Percentiles rank a stretch among this genome's conserved stretches.
Conservation (phyloP, 2,329 filamentous ascomycete genomes). For the Xylariaceae sp. region DNA sequence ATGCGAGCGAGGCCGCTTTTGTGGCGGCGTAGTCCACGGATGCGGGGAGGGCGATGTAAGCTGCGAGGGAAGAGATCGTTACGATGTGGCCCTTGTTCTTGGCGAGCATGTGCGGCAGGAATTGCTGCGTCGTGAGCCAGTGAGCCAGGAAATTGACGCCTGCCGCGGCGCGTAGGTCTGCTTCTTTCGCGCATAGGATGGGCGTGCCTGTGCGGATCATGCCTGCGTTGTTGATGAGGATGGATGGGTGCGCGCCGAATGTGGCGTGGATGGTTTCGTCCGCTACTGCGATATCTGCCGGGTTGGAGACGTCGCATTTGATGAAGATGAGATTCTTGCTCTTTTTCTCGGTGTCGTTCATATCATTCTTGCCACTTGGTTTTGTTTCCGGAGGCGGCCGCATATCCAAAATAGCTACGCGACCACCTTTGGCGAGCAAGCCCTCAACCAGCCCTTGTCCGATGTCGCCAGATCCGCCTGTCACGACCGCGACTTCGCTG, state of each 20-base stretch:
- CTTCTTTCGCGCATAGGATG: conserved; percentile 5
- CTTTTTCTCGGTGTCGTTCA: too few relatives aligned
- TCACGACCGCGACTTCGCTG: conserved; percentile 3
- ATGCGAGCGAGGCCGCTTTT: conserved; percentile 2
- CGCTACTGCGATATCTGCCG: neutral
- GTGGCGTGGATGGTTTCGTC: neutral
- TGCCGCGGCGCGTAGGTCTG: neutral
- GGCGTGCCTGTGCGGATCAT: conserved; percentile 4
- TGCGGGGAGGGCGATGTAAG: conserved; percentile 5
- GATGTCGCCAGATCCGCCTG: conserved; percentile 4
- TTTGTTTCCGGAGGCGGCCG: neutral
- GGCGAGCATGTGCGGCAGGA: conserved; percentile 4
- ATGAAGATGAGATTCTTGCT: conserved; percentile 1
- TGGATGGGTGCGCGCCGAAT: neutral
- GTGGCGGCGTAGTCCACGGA: conserved; percentile 6
- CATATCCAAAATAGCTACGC: conserved; percentile 5
- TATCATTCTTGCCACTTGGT: too few relatives aligned
- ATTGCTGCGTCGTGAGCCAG: conserved; percentile 6
- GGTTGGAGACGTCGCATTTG: conserved; percentile 3
- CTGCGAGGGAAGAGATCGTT: conserved; percentile 2
- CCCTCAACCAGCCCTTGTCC: conserved; percentile 2
- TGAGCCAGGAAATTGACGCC: conserved; percentile 7
- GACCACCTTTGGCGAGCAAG: neutral
- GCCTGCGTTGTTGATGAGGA: conserved; percentile 7
- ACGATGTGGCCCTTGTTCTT: conserved; percentile 6